phyloP scores from a whole-genome alignment of 306 rosid genomes.

The Fragaria iinumae region DNA sequence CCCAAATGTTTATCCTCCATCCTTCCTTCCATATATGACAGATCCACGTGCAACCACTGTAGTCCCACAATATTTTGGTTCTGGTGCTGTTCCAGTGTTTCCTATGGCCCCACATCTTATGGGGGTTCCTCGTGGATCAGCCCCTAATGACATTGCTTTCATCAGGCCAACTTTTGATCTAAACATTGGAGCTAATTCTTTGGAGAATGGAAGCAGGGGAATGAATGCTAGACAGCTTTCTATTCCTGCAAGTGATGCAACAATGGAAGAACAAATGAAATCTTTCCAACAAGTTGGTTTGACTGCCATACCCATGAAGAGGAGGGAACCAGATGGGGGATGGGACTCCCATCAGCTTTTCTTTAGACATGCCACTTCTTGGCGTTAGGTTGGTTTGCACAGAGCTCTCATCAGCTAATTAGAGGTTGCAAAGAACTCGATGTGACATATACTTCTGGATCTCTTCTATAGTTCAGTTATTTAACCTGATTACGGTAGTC shows the following conservation, averaged over 20 bases:
- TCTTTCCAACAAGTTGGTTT: slow-evolving; percentile 22
- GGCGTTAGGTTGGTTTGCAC: slow-evolving; percentile 18
- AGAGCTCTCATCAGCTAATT: background rate
- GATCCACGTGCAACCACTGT: slow-evolving; percentile 26
- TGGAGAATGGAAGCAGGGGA: slow-evolving; percentile 27
- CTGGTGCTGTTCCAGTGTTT: slow-evolving; percentile 24
- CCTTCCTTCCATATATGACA: slow-evolving; percentile 18
- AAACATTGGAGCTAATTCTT: slow-evolving; percentile 13
- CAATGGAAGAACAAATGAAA: slow-evolving; percentile 24
- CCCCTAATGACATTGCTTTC: slow-evolving; percentile 10
- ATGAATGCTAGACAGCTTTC: slow-evolving; percentile 14
- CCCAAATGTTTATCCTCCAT: slow-evolving; percentile 13
- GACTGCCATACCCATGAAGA: slow-evolving; percentile 24
- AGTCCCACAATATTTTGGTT: slow-evolving; percentile 27
- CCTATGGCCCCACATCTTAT: slow-evolving; percentile 11
- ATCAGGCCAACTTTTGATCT: slow-evolving; percentile 16
- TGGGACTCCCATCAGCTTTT: slow-evolving; percentile 36
- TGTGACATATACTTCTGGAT: slow-evolving; percentile 11
- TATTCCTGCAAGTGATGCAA: slow-evolving; percentile 13
- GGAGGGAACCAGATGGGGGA: slow-evolving; percentile 42
- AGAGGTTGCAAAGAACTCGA: background rate
- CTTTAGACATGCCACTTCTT: slow-evolving; percentile 20
- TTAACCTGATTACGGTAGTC: slow-evolving; percentile 21
- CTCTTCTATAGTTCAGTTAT: slow-evolving; percentile 18
- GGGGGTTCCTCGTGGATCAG: slow-evolving; percentile 23